Evolutionary conservation across 1,284 basidiomycete genomes (phyloP).

Genomic region (Clitocybe nebularis): DNA sequence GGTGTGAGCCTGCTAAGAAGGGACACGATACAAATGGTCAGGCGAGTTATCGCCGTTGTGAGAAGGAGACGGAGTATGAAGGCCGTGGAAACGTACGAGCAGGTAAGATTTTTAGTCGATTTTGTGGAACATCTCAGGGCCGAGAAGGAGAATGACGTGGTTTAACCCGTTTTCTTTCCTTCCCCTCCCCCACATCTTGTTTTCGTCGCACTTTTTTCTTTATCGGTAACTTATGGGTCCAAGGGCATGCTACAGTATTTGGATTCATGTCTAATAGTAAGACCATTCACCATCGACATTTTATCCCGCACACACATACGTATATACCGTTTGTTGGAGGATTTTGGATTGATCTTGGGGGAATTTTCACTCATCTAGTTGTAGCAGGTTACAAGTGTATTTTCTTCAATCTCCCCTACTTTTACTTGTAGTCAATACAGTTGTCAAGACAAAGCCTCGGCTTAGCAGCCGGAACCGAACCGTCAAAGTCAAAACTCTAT

Average conservation of each 20-base stretch:
- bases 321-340: too few species aligned
- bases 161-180: background rate
- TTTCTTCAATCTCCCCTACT: too few species aligned
- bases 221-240: conserved; percentile 15
- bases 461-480: too few species aligned
- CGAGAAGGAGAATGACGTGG: conserved; percentile 5
- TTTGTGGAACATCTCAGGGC: conserved; percentile 68
- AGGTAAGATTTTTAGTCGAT: conserved; percentile 81
- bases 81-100: conserved; percentile 89
- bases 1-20: conserved; percentile 9
- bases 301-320: too few species aligned
- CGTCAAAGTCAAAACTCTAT: too few species aligned
- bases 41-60: conserved; percentile 71
- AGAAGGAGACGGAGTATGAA: conserved; percentile 76
- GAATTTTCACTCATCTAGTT: too few species aligned
- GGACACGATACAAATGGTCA: conserved; percentile 64
- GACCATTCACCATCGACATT: too few species aligned
- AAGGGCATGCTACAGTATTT: background rate
- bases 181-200: background rate
- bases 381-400: too few species aligned
- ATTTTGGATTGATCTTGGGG: too few species aligned
- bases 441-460: too few species aligned
- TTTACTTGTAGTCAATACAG: too few species aligned
- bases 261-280: too few species aligned
- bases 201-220: conserved; percentile 1